These are phyloP conservation scores for Trichoderma asperellum DNA, from an alignment of 2,329 filamentous ascomycete genomes.

Conservation along the genomic window DNA sequence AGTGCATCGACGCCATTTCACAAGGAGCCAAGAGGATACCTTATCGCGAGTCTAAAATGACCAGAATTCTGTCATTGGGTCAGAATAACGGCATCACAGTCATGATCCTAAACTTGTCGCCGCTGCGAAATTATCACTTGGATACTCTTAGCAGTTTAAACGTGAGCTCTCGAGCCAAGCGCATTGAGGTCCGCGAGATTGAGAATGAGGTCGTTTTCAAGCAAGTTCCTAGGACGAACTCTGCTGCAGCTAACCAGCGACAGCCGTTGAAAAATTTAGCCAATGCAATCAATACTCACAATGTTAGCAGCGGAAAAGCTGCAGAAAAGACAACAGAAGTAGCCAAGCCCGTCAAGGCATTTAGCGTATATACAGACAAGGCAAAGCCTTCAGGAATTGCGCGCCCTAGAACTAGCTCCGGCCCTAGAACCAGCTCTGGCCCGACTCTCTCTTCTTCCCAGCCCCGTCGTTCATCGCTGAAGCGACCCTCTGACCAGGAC, in stretches of 20 bases:
- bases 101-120: slow-evolving; percentile 95
- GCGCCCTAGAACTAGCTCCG: slow-evolving; percentile 43
- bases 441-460: slow-evolving; percentile 42
- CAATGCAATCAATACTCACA: slow-evolving; percentile 76
- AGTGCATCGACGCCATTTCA: slow-evolving; percentile 94
- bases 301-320: slow-evolving; percentile 66
- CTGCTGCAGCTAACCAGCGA: slow-evolving; percentile 54
- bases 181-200: slow-evolving; percentile 92
- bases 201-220: slow-evolving; percentile 94
- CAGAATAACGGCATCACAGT: slow-evolving; percentile 95
- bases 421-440: slow-evolving; percentile 40
- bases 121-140: slow-evolving; percentile 88
- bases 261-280: slow-evolving; percentile 81
- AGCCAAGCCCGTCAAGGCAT: slow-evolving; percentile 78
- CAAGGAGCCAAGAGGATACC: slow-evolving; percentile 77
- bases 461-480: slow-evolving; percentile 43
- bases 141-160: slow-evolving; percentile 93
- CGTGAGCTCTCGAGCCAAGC: slow-evolving; percentile 92
- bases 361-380: slow-evolving; percentile 84
- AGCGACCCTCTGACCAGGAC: slow-evolving; percentile 51
- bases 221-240: slow-evolving; percentile 64
- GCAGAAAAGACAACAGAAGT: slow-evolving; percentile 44
- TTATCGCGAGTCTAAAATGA: slow-evolving; percentile 97
- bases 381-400: slow-evolving; percentile 49
- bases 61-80: slow-evolving; percentile 84